Evolutionary conservation across 2,329 filamentous ascomycete species (phyloP).

Genomic region (Clarireedia monteithiana): DNA sequence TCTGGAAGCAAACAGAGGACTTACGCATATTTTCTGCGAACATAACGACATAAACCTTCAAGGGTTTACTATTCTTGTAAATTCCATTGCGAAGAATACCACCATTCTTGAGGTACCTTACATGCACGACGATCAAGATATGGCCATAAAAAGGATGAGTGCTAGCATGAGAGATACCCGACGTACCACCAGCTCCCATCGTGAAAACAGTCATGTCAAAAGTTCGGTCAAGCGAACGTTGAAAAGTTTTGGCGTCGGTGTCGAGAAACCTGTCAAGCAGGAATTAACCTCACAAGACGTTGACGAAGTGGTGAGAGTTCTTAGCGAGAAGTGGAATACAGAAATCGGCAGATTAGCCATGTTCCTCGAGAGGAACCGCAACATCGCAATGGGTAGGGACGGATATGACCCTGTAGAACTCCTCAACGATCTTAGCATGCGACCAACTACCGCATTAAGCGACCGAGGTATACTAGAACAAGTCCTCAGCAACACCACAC

Average conservation of each 20-base stretch:
- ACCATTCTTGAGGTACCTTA: slow-evolving; percentile 53
- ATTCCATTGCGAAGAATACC: slow-evolving; percentile 58
- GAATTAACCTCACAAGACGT: slow-evolving; percentile 28
- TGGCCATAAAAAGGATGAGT: slow-evolving; percentile 48
- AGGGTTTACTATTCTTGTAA: slow-evolving; percentile 61
- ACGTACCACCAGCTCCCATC: slow-evolving; percentile 6
- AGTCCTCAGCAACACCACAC: slow-evolving; percentile 28
- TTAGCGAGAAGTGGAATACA: slow-evolving; percentile 26
- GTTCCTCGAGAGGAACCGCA: slow-evolving; percentile 27
- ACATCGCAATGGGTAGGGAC: slow-evolving; percentile 23
- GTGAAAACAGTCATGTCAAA: slow-evolving; percentile 19
- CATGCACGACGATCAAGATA: slow-evolving; percentile 53
- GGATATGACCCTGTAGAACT: slow-evolving; percentile 8
- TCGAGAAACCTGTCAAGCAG: slow-evolving; percentile 17
- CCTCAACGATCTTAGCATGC: slow-evolving; percentile 20
- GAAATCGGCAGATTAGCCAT: slow-evolving; percentile 23
- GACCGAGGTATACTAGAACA: slow-evolving; percentile 27
- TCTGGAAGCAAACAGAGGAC: slow-evolving; percentile 52
- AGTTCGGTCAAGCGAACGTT: slow-evolving; percentile 26
- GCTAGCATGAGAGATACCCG: slow-evolving; percentile 22
- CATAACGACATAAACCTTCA: slow-evolving; percentile 67
- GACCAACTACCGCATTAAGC: slow-evolving; percentile 27
- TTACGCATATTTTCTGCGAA: slow-evolving; percentile 61
- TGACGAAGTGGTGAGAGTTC: slow-evolving; percentile 23
- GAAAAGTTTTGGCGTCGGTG: slow-evolving; percentile 21